Base-by-base conservation (phyloP, 805 yeast species). In the Candida dajiaensis region DNA sequence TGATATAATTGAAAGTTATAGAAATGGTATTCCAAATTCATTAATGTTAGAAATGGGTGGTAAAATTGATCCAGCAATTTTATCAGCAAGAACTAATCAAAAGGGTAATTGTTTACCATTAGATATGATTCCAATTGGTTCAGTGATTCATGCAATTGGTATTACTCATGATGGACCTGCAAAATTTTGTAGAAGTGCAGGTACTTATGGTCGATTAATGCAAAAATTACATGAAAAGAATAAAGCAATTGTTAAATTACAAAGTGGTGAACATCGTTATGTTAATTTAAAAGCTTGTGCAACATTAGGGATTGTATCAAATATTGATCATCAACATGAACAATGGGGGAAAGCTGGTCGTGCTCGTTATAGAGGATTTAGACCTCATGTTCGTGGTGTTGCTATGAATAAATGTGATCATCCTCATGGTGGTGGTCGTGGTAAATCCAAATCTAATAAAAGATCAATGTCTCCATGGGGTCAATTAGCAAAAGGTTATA, bases 391-490 rank as follows among this genome's bases (percentile, higher is more conserved):
- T 36, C 85, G 99, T 74, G 99, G 99, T 78, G 87, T 89, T 58
- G 98, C 99, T 42, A 89, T 88, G 96, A 94, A 94, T 71, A 94
- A 94, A 53, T 80, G 83, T 64, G 97, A 94, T 69, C 99, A 94
- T 73, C 99, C 99, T 54, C 90, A 89, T 62, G 99, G 99, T 76
- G 99, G 99, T 83, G 99, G 99, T 72, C 83, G 99, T 77, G 99
- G 99, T 80, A 94, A 94, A 69, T 86, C 96, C 50, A 94, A 94
- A 81, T 88, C 96, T 53, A 90, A 92, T 70, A 92, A 89, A 72
- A 77, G 85, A 49, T 87, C 98, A 18, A 88, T 85, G 74, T 86
- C 96, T 46, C 95, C 95, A 66, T 92, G 98, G 97, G 99, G 99
- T 61, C 83, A 83, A 50, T 68, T 85, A 61, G 84, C 92, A 38